Evolutionary conservation across 2,329 filamentous ascomycete genomes (phyloP).

Genomic region (Xylaria polymorpha): DNA sequence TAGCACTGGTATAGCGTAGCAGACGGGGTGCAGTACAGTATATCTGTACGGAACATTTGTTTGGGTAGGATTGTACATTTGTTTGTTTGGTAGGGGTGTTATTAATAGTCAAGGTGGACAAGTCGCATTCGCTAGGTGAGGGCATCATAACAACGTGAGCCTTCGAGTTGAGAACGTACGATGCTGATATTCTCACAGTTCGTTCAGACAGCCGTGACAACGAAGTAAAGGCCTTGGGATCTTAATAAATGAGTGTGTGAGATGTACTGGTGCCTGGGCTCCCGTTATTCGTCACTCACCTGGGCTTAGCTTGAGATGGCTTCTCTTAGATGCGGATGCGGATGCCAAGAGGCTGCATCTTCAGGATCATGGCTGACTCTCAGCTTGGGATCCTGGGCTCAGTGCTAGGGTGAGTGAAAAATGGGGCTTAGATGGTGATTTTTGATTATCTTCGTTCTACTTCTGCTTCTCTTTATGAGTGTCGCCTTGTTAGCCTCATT

Average conservation of each 20-base stretch:
- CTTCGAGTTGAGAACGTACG: background rate
- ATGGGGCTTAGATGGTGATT: background rate
- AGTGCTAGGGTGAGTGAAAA: constrained; percentile 1
- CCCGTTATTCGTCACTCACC: background rate
- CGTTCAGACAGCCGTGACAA: background rate
- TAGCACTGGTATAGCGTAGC: background rate
- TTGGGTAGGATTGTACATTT: background rate
- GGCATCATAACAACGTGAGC: background rate
- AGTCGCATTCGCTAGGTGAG: background rate
- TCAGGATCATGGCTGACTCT: constrained; percentile 8
- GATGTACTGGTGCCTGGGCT: background rate
- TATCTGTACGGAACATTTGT: background rate
- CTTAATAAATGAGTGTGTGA: background rate
- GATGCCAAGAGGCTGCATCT: constrained; percentile 26
- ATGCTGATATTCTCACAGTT: background rate
- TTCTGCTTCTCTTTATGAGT: constrained; percentile 12
- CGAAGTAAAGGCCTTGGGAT: background rate
- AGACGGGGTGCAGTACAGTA: constrained; percentile 1
- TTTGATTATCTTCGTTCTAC: background rate
- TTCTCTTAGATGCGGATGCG: constrained; percentile 2
- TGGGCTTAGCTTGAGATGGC: background rate
- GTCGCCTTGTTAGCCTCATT: background rate
- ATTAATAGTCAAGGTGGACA: constrained; percentile 13
- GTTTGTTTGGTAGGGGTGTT: background rate
- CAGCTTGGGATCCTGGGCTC: constrained; percentile 7